Evolutionary conservation across 2,329 filamentous ascomycete species (phyloP).

Genomic region (Sporothrix luriei): DNA sequence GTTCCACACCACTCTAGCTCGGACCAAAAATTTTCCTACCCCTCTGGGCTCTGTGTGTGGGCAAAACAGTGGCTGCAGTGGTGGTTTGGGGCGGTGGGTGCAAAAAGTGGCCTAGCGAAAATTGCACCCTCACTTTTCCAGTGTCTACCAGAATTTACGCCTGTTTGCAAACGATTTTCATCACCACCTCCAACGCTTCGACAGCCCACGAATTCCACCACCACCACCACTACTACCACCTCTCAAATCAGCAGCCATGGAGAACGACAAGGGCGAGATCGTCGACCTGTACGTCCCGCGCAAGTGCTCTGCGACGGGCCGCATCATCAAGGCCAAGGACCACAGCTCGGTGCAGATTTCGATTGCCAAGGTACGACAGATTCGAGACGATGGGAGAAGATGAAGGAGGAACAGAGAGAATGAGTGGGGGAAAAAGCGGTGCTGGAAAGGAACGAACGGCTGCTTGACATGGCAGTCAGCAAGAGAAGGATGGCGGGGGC

Average conservation of each 20-base stretch:
- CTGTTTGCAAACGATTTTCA: not conserved
- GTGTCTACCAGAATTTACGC: not conserved
- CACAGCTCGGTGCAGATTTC: conserved; percentile 98
- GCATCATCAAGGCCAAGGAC: conserved; percentile 99
- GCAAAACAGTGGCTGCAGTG: not conserved
- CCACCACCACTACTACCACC: conserved; percentile 33
- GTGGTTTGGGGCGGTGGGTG: not conserved
- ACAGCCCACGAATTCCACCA: conserved; percentile 40
- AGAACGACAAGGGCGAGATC: conserved; percentile 76
- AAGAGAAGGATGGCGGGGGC: not conserved
- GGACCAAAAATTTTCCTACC: conserved; percentile 31
- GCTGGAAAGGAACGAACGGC: not conserved
- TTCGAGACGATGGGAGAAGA: not conserved
- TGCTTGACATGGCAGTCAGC: too few species aligned
- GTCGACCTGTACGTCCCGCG: conserved; percentile 76
- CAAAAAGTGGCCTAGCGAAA: conserved; percentile 26
- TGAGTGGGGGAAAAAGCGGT: not conserved
- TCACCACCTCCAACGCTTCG: conserved; percentile 20
- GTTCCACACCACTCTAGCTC: conserved; percentile 5
- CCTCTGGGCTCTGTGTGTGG: conserved; percentile 10
- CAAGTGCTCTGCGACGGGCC: conserved; percentile 98
- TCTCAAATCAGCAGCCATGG: conserved; percentile 64
- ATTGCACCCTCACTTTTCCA: conserved; percentile 2
- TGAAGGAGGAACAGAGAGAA: not conserved
- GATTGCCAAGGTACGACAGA: conserved; percentile 68